Evolutionary conservation across 2,329 filamentous ascomycete species (phyloP), one percentile per base, ranked within the genome.

Genomic region (Aspergillus sp.): DNA sequence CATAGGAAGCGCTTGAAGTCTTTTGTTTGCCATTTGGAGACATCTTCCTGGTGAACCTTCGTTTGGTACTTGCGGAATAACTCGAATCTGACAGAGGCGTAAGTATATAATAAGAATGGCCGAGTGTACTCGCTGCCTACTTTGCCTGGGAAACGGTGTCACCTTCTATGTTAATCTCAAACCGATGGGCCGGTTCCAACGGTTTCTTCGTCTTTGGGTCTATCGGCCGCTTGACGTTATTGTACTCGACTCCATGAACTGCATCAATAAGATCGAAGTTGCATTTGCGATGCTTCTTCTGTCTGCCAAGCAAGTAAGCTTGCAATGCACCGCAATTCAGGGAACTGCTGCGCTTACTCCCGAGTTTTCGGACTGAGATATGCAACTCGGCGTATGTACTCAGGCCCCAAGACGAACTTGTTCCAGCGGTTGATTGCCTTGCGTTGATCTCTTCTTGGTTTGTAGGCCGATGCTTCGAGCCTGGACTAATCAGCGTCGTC

Each of bases 371-470:
- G 79, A 57, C 73, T 78, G 13, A 81, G 69, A 52, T 72, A 74
- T 18, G 79, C 77, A 24, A 72, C 76, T 60, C 76, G 75, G 42
- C 74, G 70, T 43, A 76, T 76, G 62, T 81, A 81, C 57, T 79
- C 77, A n/a, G 70, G 68, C 9, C 79, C 79, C 43, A 80, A 65
- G 30, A 81, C 64, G 58, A 75, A 80, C 39, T 73, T 75, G 62
- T 78, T 81, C 76, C 78, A 80, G 52, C 73, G 72, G 65, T 81
- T 80, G 60, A 80, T 70, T 13, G 78, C 77, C 60, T 76, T 74
- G 39, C 76, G 74, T 60, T 81, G 79, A 60, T 80, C 78, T 53
- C 72, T 74, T 44, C 73, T 70, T n/a, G 78, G 67, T 56, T 72
- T 73, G 64, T 76, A 81, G 26, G 69, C 72, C 4, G 72, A 65